Evolutionary conservation across 768 basidiomycete genomes (phyloP).

Genomic region (Steccherinum ochraceum): DNA sequence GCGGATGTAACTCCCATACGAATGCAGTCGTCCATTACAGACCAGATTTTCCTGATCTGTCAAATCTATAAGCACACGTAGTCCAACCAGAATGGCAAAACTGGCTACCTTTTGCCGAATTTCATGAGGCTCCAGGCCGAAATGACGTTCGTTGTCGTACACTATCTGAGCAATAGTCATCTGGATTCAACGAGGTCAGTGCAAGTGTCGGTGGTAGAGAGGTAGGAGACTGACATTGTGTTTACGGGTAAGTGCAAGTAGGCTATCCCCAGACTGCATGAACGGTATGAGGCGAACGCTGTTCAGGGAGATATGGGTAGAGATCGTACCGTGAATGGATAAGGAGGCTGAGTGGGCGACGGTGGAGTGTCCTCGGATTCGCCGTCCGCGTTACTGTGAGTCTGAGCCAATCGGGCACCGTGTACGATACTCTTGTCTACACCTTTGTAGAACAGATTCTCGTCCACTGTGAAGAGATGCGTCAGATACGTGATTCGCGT

Average conservation of each 20-base stretch:
- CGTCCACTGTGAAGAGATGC: conserved; percentile 50
- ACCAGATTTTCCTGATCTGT: conserved; percentile 73
- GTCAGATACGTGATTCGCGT: background rate
- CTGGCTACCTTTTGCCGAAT: conserved; percentile 60
- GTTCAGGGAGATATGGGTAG: background rate
- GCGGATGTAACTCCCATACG: conserved; percentile 74
- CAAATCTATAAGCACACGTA: background rate
- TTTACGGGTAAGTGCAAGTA: conserved; percentile 68
- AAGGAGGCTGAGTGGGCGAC: conserved; percentile 61
- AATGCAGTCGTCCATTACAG: conserved; percentile 91
- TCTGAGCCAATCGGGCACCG: conserved; percentile 70
- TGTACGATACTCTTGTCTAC: conserved; percentile 81
- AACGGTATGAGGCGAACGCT: background rate
- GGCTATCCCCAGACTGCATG: conserved; percentile 56
- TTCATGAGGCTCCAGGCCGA: conserved; percentile 69
- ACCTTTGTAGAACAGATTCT: conserved; percentile 92
- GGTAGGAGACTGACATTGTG: conserved; percentile 60
- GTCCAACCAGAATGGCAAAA: conserved; percentile 2
- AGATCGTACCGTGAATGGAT: conserved; percentile 50
- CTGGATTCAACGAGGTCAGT: conserved; percentile 30
- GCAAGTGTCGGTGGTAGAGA: background rate
- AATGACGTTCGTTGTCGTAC: conserved; percentile 84
- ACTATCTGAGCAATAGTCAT: conserved; percentile 93
- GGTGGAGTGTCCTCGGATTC: conserved; percentile 7
- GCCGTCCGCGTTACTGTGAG: conserved; percentile 38